Evolutionary conservation across 345 rosid species (phyloP).

Genomic region (Salix caprea): DNA sequence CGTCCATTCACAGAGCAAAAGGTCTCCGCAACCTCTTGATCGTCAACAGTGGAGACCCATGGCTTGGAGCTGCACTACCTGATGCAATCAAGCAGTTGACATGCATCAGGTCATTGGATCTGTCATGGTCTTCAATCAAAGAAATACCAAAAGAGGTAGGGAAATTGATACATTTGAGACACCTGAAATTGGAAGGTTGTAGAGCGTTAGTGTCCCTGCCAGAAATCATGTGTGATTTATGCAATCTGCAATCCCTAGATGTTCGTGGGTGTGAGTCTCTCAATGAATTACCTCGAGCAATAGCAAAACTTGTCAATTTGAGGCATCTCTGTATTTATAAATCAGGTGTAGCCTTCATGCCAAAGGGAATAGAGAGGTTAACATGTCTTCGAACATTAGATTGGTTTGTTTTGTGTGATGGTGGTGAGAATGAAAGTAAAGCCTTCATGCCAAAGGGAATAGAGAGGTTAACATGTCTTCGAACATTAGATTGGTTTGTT

Average conservation of each 20-base stretch:
- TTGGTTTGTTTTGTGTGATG: neutral
- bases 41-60: too few relatives aligned
- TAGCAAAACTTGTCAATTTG: neutral
- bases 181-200: neutral
- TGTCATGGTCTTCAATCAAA: neutral
- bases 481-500: too few relatives aligned
- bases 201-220: neutral
- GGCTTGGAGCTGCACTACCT: neutral
- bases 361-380: conserved; percentile 15
- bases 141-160: neutral
- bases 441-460: too few relatives aligned
- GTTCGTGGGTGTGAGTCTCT: neutral
- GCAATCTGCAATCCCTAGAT: conserved; percentile 2
- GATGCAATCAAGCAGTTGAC: neutral
- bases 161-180: conserved; percentile 2
- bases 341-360: neutral
- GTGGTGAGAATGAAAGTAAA: neutral
- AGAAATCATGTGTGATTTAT: conserved; percentile 7
- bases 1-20: too few relatives aligned
- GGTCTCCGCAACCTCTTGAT: too few relatives aligned
- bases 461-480: too few relatives aligned
- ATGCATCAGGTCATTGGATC: neutral
- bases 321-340: neutral
- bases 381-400: neutral
- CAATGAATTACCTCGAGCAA: neutral